A percentile compares a stretch with the other conserved stretches of the same genome.
These are phyloP conservation scores for Malassezia restricta DNA, from an alignment of 1,284 basidiomycete species.

Conservation along the genomic window DNA sequence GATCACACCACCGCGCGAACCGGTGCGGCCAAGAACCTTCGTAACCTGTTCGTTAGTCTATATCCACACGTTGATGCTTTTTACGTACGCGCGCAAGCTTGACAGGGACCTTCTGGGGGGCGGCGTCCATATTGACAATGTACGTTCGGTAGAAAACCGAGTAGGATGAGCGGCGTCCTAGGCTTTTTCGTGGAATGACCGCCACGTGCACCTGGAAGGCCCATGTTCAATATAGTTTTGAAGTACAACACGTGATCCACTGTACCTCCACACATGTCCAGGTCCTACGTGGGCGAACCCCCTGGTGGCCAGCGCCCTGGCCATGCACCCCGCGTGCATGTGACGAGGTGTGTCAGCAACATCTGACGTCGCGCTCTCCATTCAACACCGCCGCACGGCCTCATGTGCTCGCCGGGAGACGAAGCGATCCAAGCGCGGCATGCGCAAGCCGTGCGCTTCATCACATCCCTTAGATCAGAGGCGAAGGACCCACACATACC, in stretches of 20 bases:
- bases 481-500: conserved; percentile 12
- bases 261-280: background rate
- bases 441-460: conserved; percentile 40
- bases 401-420: background rate
- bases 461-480: conserved; percentile 26
- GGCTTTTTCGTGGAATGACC: background rate
- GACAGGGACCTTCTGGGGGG: conserved; percentile 15
- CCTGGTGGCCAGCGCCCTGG: background rate
- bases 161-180: background rate
- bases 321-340: background rate
- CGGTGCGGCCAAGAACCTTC: conserved; percentile 93
- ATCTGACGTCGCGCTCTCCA: no score
- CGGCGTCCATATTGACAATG: conserved; percentile 11
- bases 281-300: no score
- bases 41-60: conserved; percentile 30
- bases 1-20: conserved; percentile 97
- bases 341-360: no score
- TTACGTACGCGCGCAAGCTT: conserved; percentile 20
- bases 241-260: conserved; percentile 6
- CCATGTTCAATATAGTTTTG: conserved; percentile 10
- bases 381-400: background rate
- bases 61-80: background rate
- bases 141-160: background rate
- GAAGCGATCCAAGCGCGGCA: conserved; percentile 7
- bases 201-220: conserved; percentile 1